Evolutionary conservation across 805 yeast genomes (phyloP).

Genomic region (Starmerella asiatica): DNA sequence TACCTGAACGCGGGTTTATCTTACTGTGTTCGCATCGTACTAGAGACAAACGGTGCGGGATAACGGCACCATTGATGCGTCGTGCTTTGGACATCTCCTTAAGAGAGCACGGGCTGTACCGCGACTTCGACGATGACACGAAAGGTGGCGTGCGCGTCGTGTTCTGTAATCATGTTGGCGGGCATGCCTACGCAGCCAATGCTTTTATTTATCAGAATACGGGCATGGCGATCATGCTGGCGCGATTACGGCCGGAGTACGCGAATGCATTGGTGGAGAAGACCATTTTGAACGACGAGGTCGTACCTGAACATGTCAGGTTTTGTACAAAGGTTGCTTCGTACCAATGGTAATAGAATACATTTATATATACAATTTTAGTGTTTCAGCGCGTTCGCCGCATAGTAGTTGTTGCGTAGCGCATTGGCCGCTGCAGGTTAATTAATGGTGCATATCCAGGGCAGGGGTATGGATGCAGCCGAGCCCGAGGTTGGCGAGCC

Average conservation of each 20-base stretch:
- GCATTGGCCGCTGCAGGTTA: neutral
- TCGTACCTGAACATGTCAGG: slow-evolving; percentile 59
- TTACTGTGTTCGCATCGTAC: slow-evolving; percentile 81
- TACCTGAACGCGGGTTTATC: slow-evolving; percentile 28
- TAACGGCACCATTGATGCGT: slow-evolving; percentile 83
- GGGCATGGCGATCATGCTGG: slow-evolving; percentile 80
- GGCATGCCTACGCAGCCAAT: slow-evolving; percentile 90
- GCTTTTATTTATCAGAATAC: slow-evolving; percentile 58
- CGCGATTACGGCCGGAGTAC: slow-evolving; percentile 66
- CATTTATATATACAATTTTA: too few species aligned
- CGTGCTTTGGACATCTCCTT: slow-evolving; percentile 61
- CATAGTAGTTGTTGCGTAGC: too few species aligned
- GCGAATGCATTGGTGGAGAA: slow-evolving; percentile 63
- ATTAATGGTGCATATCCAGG: too few species aligned
- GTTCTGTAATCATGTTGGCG: slow-evolving; percentile 81
- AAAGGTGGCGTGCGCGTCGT: slow-evolving; percentile 61
- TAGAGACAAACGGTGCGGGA: slow-evolving; percentile 85
- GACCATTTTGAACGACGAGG: slow-evolving; percentile 52
- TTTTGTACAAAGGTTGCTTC: slow-evolving; percentile 26
- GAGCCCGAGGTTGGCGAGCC: neutral
- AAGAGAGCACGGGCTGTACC: slow-evolving; percentile 52
- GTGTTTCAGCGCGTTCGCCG: too few species aligned
- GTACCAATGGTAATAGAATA: slow-evolving; percentile 25
- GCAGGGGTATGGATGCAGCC: neutral
- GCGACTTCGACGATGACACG: slow-evolving; percentile 66